These are phyloP conservation scores for Byssochlamys sp. DNA, from an alignment of 2,329 filamentous ascomycete genomes.

Conservation along the genomic window DNA sequence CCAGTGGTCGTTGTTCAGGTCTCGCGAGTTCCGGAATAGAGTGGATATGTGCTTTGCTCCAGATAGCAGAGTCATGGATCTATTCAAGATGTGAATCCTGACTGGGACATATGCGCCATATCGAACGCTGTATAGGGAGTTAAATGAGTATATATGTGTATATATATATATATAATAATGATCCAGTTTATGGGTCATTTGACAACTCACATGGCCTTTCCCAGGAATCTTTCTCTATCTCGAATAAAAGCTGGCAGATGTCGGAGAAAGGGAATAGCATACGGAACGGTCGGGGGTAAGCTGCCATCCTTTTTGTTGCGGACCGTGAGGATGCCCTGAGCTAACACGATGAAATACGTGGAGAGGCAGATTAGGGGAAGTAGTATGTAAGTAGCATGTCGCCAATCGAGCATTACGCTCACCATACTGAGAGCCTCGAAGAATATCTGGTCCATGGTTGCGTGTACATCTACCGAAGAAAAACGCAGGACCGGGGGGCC, in stretches of 20 bases:
- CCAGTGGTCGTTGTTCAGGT: conserved; percentile 3
- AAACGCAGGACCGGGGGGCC: neutral
- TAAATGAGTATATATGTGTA: neutral
- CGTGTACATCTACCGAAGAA: neutral
- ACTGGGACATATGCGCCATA: neutral
- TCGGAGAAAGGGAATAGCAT: conserved; percentile 2
- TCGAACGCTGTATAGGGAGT: neutral
- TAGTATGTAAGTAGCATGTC: neutral
- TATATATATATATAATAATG: neutral
- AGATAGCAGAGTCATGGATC: neutral
- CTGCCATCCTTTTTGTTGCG: conserved; percentile 2
- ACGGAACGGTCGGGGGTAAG: conserved; percentile 3
- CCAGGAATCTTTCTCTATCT: neutral
- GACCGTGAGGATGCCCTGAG: conserved; percentile 1
- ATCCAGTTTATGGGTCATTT: no score
- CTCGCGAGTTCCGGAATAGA: conserved; percentile 3
- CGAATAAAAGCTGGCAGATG: conserved; percentile 3
- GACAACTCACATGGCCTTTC: neutral
- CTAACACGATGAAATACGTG: conserved; percentile 4
- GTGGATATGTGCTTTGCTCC: neutral
- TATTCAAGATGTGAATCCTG: neutral
- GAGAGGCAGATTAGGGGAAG: neutral
- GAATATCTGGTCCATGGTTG: neutral
- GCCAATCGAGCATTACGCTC: neutral
- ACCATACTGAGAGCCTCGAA: neutral